Evolutionary conservation across 2,329 filamentous ascomycete genomes (phyloP).

Genomic region (Colletotrichum sp.): DNA sequence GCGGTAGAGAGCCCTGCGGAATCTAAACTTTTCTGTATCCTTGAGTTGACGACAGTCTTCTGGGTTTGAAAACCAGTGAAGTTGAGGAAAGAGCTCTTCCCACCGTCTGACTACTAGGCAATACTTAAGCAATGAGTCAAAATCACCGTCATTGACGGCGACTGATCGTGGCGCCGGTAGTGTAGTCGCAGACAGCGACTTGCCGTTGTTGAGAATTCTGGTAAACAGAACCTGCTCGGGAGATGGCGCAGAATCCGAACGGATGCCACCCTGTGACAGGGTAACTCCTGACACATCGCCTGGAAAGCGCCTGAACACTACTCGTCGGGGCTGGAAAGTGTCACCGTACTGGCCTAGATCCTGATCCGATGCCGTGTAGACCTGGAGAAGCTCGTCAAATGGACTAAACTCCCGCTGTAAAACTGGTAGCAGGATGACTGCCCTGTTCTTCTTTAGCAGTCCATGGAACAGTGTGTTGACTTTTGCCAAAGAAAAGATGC

Average conservation of each 20-base stretch:
- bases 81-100: slow-evolving; percentile 45
- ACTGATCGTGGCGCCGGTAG: slow-evolving; percentile 25
- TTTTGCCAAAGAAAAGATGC: slow-evolving; percentile 43
- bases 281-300: slow-evolving; percentile 33
- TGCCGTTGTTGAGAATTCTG: not conserved
- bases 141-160: slow-evolving; percentile 35
- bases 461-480: slow-evolving; percentile 40
- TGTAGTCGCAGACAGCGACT: not conserved
- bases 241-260: not conserved
- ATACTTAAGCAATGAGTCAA: slow-evolving; percentile 35
- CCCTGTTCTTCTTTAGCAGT: slow-evolving; percentile 46
- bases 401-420: slow-evolving; percentile 47
- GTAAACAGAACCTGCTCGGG: not conserved
- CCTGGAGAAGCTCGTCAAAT: slow-evolving; percentile 50
- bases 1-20: slow-evolving; percentile 55
- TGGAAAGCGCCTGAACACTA: slow-evolving; percentile 42
- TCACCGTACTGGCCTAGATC: slow-evolving; percentile 37
- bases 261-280: slow-evolving; percentile 6
- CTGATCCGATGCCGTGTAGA: slow-evolving; percentile 46
- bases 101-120: slow-evolving; percentile 42
- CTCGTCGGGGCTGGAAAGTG: slow-evolving; percentile 41
- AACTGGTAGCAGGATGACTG: slow-evolving; percentile 46
- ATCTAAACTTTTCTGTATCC: slow-evolving; percentile 46
- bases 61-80: slow-evolving; percentile 51
- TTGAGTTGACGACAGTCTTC: slow-evolving; percentile 50